Conservation (phyloP, 345 rosid species). For the Eucalyptus marginata region DNA sequence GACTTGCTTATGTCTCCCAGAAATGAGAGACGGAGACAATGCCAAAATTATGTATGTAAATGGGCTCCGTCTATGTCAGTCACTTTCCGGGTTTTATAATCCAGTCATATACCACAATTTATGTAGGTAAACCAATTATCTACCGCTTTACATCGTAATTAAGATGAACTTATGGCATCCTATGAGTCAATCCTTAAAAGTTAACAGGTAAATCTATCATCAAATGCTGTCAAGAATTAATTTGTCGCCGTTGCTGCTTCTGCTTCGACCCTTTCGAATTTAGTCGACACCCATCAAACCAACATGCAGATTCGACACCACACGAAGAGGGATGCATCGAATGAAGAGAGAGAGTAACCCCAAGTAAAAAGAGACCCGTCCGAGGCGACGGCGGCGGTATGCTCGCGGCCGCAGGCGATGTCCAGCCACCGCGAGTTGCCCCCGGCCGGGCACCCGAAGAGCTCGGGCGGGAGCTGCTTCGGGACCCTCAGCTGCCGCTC, state of each 20-base stretch:
- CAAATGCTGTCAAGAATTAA: not conserved
- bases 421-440: constrained; percentile 77
- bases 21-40: not conserved
- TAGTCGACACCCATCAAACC: not conserved
- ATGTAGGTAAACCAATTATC: not conserved
- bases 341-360: constrained; percentile 36
- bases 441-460: constrained; percentile 84
- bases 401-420: constrained; percentile 89
- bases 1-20: not conserved
- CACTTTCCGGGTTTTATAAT: not conserved
- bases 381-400: constrained; percentile 91
- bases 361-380: constrained; percentile 97
- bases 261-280: not conserved
- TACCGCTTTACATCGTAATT: not conserved
- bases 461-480: constrained; percentile 86
- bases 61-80: not conserved
- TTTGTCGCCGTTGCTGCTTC: not conserved
- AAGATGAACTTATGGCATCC: not conserved
- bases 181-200: not conserved
- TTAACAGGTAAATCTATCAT: not conserved
- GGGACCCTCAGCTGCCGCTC: constrained; percentile 76
- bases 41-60: not conserved
- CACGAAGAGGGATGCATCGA: not conserved
- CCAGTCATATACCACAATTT: not conserved
- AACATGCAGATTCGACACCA: not conserved